These are phyloP conservation scores for Sporisorium sorghi DNA, from an alignment of 1,284 basidiomycete species.

Conservation along the genomic window DNA sequence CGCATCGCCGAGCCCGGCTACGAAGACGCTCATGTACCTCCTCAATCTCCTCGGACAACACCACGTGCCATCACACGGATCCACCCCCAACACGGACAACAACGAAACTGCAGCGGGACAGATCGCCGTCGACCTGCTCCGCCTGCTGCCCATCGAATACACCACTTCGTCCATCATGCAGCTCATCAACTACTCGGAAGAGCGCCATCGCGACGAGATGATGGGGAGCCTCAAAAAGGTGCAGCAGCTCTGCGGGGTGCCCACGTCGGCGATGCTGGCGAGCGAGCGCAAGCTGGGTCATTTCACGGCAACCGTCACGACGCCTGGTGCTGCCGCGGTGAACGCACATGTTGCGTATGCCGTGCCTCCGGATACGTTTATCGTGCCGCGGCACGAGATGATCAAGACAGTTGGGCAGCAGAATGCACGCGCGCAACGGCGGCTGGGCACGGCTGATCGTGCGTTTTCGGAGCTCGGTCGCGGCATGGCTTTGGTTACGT, in stretches of 20 bases:
- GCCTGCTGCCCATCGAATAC: constrained; percentile 46
- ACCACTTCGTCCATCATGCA: constrained; percentile 52
- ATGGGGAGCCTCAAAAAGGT: constrained; percentile 47
- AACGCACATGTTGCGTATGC: neutral
- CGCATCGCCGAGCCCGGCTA: constrained; percentile 46
- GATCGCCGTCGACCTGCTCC: constrained; percentile 47
- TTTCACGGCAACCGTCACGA: constrained; percentile 14
- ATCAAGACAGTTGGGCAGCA: constrained; percentile 35
- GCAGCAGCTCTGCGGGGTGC: constrained; percentile 31
- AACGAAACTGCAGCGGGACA: constrained; percentile 12
- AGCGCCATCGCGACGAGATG: constrained; percentile 46
- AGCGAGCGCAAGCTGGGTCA: constrained; percentile 25
- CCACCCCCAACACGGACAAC: neutral
- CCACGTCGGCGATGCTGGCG: constrained; percentile 40
- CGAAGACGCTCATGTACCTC: constrained; percentile 49
- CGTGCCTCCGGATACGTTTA: constrained; percentile 39
- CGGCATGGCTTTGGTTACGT: constrained; percentile 40
- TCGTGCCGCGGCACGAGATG: constrained; percentile 41
- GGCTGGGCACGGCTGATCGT: constrained; percentile 12
- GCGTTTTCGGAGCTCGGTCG: constrained; percentile 31
- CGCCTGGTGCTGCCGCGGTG: constrained; percentile 4
- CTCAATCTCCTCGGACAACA: constrained; percentile 38
- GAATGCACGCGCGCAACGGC: constrained; percentile 33
- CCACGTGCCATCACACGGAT: neutral
- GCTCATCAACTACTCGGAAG: constrained; percentile 46